A percentile compares a stretch with the other conserved stretches of the same genome.
Evolutionary conservation across 768 basidiomycete species (phyloP).

Genomic region (Gautieria morchelliformis): DNA sequence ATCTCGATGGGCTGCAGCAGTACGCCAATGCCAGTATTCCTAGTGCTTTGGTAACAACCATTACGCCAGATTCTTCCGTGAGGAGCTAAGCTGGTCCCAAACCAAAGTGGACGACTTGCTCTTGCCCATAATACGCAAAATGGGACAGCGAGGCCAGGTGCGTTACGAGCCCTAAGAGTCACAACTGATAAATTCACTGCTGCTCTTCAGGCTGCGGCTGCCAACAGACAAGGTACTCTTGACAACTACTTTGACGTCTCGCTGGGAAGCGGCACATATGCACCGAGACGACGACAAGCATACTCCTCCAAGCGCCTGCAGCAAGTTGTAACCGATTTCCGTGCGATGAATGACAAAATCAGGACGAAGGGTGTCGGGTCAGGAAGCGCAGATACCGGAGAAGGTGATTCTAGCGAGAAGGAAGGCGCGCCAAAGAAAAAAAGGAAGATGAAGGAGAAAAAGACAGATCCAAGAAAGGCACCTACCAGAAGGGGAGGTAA

Average conservation of each 20-base stretch:
- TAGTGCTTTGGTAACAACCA: not conserved
- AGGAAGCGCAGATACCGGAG: constrained; percentile 18
- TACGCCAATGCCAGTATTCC: constrained; percentile 27
- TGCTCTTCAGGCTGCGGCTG: constrained; percentile 38
- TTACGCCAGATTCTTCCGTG: constrained; percentile 47
- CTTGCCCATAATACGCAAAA: constrained; percentile 85
- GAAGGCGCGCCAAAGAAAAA: constrained; percentile 17
- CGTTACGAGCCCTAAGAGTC: constrained; percentile 8
- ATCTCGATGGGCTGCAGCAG: constrained; percentile 84
- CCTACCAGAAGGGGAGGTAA: constrained; percentile 4
- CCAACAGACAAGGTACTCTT: constrained; percentile 72
- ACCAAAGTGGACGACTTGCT: constrained; percentile 82
- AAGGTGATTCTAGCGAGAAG: constrained; percentile 19
- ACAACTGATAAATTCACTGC: not conserved
- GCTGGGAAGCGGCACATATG: constrained; percentile 56
- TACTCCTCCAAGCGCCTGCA: constrained; percentile 84
- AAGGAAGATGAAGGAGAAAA: constrained; percentile 22
- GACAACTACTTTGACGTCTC: constrained; percentile 66
- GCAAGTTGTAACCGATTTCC: constrained; percentile 74
- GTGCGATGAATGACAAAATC: constrained; percentile 21
- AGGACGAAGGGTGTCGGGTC: constrained; percentile 4
- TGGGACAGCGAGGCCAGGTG: constrained; percentile 74
- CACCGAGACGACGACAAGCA: constrained; percentile 70
- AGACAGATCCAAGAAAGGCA: not conserved
- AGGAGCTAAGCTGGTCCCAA: constrained; percentile 76